Evolutionary conservation across 345 rosid species (phyloP), one percentile per base, ranked within the genome.

Genomic region (Euphorbia lathyris): DNA sequence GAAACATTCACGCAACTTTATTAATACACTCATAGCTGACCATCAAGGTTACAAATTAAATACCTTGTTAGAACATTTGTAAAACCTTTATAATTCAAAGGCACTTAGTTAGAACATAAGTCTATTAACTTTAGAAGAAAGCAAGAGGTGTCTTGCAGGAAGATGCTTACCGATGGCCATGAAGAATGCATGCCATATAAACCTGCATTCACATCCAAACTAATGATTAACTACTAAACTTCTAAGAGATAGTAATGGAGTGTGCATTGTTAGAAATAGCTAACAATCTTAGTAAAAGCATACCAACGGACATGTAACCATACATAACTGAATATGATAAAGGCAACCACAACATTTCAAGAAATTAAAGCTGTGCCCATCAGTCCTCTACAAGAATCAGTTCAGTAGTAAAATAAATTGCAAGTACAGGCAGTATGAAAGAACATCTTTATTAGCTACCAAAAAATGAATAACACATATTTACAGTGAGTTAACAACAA

Each of bases 141-240:
- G 5, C 4, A 29, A 52, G 55, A 47, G 38, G 34, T 59, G 60
- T 36, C 65, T 14, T 10, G 52, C 53, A 72, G 72, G 51, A 69
- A 43, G 56, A 74, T 68, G 69, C 93, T 83, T 79, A 90, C 99
- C 91, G 78, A 34, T 82, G 82, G 34, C 96, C 97, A 0, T 87
- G 93, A 60, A 79, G 85, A 72, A 95, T 77, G 78, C 99, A 92
- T 34, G 97, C 97, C 99, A 95, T 92, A 68, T 90, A 86, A 42
- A 92, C 96, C 99, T 95, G 90, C 83, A 56, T 81, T 69, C 27
- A 74, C 50, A 60, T n/a, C 38, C 59, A 69, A 60, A 77, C 63
- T 72, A 80, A 43, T 32, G 38, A n/a, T 17, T 11, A 64, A 53
- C 23, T 57, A 48, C 52, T 48, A 13, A 48, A 48, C 3, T 13